These are phyloP conservation scores for Yueomyces sinensis DNA, from an alignment of 805 yeast species.

Conservation along the genomic window DNA sequence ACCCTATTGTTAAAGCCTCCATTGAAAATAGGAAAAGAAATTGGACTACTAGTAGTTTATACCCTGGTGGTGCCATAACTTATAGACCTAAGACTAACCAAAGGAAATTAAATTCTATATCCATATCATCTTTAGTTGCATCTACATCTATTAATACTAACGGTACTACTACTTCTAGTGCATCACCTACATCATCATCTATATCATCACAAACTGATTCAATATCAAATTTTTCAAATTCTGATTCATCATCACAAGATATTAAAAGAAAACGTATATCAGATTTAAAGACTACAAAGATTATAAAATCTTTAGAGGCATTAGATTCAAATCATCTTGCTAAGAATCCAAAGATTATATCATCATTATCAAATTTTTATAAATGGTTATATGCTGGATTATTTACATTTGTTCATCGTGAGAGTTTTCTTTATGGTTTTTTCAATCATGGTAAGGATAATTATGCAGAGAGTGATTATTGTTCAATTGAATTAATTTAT, in stretches of 20 bases:
- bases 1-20: neutral
- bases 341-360: conserved; percentile 18
- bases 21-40: too few species aligned
- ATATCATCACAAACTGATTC: neutral
- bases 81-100: conserved; percentile 9
- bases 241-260: neutral
- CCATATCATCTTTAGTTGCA: neutral
- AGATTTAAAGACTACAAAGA: conserved; percentile 22
- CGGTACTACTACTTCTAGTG: neutral
- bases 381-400: conserved; percentile 57
- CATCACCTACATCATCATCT: neutral
- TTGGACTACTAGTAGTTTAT: conserved; percentile 17
- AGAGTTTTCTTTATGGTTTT: conserved; percentile 46
- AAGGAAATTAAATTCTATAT: neutral
- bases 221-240: neutral
- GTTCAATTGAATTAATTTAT: conserved; percentile 40
- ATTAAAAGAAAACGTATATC: conserved; percentile 15
- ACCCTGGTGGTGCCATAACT: conserved; percentile 21
- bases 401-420: conserved; percentile 49
- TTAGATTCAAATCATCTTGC: conserved; percentile 12
- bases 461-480: conserved; percentile 32
- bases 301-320: conserved; percentile 11
- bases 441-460: conserved; percentile 38
- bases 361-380: conserved; percentile 30
- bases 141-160: neutral